Evolutionary conservation across 2,329 filamentous ascomycete species (phyloP).

Genomic region (Neophaeococcomyces mojaviensis): DNA sequence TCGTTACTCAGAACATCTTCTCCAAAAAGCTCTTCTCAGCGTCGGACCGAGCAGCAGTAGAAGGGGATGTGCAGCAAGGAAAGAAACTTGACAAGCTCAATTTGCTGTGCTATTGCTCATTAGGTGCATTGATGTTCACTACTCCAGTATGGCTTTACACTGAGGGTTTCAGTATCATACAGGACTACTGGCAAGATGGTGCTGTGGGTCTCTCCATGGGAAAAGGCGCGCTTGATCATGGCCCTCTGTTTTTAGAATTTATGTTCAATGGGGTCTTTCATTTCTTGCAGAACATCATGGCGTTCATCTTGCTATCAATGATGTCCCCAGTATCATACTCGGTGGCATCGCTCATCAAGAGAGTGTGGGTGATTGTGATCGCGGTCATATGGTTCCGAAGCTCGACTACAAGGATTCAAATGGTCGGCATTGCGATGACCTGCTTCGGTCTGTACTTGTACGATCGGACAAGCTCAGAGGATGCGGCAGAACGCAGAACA

Average conservation of each 20-base stretch:
- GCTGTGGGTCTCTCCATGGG: conserved; percentile 67
- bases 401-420: conserved; percentile 75
- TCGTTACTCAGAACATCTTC: conserved; percentile 97
- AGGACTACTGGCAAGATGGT: conserved; percentile 75
- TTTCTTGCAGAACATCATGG: conserved; percentile 91
- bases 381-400: conserved; percentile 96
- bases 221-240: conserved; percentile 62
- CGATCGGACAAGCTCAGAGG: conserved; percentile 81
- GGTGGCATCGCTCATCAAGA: conserved; percentile 90
- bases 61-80: conserved; percentile 54
- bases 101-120: conserved; percentile 92
- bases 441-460: conserved; percentile 92
- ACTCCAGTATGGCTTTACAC: conserved; percentile 87
- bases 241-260: conserved; percentile 66
- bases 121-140: conserved; percentile 81
- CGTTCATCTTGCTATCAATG: conserved; percentile 84
- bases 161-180: conserved; percentile 71
- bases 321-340: conserved; percentile 96
- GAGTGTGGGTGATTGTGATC: conserved; percentile 91
- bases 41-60: conserved; percentile 73
- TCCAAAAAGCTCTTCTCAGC: conserved; percentile 98
- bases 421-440: conserved; percentile 75
- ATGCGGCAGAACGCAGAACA: conserved; percentile 77
- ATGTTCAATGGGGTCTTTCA: conserved; percentile 96
- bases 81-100: conserved; percentile 95